These are phyloP conservation scores for Peniophora sp. DNA, from an alignment of 1,284 basidiomycete species.

Conservation along the genomic window DNA sequence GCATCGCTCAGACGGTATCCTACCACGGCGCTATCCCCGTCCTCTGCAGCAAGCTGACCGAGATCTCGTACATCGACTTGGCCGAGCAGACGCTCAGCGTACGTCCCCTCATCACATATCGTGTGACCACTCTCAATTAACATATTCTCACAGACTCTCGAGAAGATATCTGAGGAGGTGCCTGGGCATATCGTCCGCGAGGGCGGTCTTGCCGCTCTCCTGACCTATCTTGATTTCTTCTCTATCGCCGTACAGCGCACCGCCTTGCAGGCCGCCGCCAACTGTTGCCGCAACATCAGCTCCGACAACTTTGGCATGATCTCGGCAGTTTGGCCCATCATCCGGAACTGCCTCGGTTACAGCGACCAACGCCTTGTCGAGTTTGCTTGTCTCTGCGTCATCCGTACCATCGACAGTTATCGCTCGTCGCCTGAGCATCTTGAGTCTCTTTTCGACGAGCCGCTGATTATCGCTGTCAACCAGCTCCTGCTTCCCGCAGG, in stretches of 20 bases:
- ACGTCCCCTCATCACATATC: slow-evolving; percentile 30
- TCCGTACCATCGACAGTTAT: slow-evolving; percentile 88
- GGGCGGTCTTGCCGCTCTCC: slow-evolving; percentile 82
- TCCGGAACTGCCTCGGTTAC: slow-evolving; percentile 84
- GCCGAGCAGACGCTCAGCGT: slow-evolving; percentile 95
- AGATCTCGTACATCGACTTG: slow-evolving; percentile 94
- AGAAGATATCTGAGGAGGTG: slow-evolving; percentile 95
- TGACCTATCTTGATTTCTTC: slow-evolving; percentile 95
- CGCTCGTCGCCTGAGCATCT: slow-evolving; percentile 79
- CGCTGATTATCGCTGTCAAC: slow-evolving; percentile 81
- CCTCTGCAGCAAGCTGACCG: slow-evolving; percentile 89
- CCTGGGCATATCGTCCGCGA: slow-evolving; percentile 92
- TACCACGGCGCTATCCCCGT: slow-evolving; percentile 93
- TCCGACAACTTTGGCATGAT: slow-evolving; percentile 85
- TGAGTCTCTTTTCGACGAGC: slow-evolving; percentile 76
- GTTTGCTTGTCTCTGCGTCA: slow-evolving; percentile 87
- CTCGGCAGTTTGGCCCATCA: slow-evolving; percentile 83
- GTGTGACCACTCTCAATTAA: slow-evolving; percentile 16
- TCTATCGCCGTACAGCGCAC: slow-evolving; percentile 94
- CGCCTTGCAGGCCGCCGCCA: slow-evolving; percentile 91
- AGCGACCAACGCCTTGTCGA: slow-evolving; percentile 92
- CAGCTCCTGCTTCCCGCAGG: slow-evolving; percentile 80
- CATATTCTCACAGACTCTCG: slow-evolving; percentile 65
- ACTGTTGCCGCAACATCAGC: slow-evolving; percentile 88
- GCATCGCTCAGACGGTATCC: slow-evolving; percentile 89